Evolutionary conservation across 2,329 filamentous ascomycete genomes (phyloP), one percentile per base, ranked within the genome.

Genomic region (Ophiobolus disseminans): DNA sequence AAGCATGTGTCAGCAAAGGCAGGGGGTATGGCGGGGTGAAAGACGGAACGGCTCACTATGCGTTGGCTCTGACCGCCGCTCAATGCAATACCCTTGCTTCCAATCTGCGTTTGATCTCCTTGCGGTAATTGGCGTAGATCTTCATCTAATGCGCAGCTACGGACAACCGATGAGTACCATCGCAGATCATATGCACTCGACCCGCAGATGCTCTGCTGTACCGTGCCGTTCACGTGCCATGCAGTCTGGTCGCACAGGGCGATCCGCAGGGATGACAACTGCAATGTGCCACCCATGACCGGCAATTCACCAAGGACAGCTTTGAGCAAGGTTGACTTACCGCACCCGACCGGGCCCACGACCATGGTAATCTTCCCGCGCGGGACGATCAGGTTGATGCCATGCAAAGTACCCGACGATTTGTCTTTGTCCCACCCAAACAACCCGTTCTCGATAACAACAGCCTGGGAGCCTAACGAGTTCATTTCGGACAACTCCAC

Each of bases 1-100:
- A 22, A 21, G 19, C 5, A 23, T 25, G 26, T 39, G 43, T 61
- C 34, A 62, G 60, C 49, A 38, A 14, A n/a, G 19, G 45, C 31
- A 34, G 22, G 22, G 28, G 40, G 20, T 26, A 40, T 46, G 26
- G 58, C 41, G 59, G 53, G 55, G 50, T 55, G 49, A 50, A 54
- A 45, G 42, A 42, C 5, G 17, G 49, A 45, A 50, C 35, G 47
- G 32, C 69, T 65, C 49, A 73, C 77, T 55, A 82, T 76, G 40
- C 80, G 74, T 51, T 81, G 78, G 50, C 75, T 80, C 53, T 82
- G 80, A 4, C 80, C 80, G 22, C 79, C 79, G 60, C 79, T 82
- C 25, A 82, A 70, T 19, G 76, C 73, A 45, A 79, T 74, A 25
- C 80, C 80, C 55, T 78, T 78, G 57, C 76, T 81, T 13, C 80